Evolutionary conservation across 768 basidiomycete genomes (phyloP).

Genomic region (Calocybe gangraenosa): DNA sequence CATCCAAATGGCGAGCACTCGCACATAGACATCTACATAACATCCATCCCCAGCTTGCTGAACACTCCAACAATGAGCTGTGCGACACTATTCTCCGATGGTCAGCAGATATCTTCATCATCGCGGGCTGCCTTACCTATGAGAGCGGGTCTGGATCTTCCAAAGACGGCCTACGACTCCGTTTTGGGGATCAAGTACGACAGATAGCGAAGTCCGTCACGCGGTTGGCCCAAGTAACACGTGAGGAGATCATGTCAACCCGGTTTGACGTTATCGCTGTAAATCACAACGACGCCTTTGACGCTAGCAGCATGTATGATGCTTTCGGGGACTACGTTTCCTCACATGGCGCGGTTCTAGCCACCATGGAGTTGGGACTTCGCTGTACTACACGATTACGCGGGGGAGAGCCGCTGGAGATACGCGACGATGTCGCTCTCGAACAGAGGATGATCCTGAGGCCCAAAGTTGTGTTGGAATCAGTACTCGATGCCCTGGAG

Average conservation of each 20-base stretch:
- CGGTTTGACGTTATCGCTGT: constrained; percentile 67
- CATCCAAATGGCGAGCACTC: constrained; percentile 73
- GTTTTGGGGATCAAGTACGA: constrained; percentile 57
- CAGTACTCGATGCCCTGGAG: constrained; percentile 47
- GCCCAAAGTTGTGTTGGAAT: constrained; percentile 77
- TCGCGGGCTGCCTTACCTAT: constrained; percentile 54
- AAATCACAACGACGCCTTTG: constrained; percentile 48
- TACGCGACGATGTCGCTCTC: constrained; percentile 34
- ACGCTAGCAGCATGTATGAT: constrained; percentile 27
- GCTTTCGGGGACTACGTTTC: constrained; percentile 58
- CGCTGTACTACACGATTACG: constrained; percentile 54
- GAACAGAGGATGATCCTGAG: constrained; percentile 59
- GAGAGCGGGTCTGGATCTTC: constrained; percentile 32
- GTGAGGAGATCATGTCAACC: constrained; percentile 76
- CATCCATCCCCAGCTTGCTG: constrained; percentile 61
- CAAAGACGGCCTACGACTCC: constrained; percentile 30
- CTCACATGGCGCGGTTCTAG: constrained; percentile 50
- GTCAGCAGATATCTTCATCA: constrained; percentile 61
- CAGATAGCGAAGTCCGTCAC: constrained; percentile 64
- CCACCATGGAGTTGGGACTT: constrained; percentile 70
- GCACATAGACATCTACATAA: constrained; percentile 66
- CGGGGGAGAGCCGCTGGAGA: constrained; percentile 17
- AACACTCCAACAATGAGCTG: constrained; percentile 67
- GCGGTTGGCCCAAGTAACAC: constrained; percentile 56
- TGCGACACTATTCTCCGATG: constrained; percentile 72